Evolutionary conservation across 2,329 filamentous ascomycete species (phyloP), one percentile per base, ranked within the genome.

Genomic region (Colletotrichum paranaense): DNA sequence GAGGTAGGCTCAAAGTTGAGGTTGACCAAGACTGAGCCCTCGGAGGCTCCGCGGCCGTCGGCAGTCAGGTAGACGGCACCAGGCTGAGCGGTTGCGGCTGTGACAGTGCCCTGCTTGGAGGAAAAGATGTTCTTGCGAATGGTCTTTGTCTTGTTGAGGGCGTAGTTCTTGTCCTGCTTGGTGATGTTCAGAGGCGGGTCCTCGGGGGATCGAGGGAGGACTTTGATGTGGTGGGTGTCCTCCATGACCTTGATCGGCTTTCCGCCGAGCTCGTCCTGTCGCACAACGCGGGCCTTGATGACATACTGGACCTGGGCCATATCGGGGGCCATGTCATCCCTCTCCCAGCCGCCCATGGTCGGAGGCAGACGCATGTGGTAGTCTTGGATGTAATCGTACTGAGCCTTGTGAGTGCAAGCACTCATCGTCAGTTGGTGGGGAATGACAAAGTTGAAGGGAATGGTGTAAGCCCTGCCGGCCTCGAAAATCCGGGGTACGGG

Each of bases 391-490:
- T 81, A 81, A n/a, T 82, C 81, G 53, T 83, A 83, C 53, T 82
- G 80, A 67, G 85, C 83, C 32, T 79, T 76, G 81, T 91, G 89
- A 76, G 82, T 86, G 83, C 89, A 91, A 22, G 89, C 88, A 72
- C 85, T 85, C 62, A 90, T 82, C 22, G 89, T 90, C 72, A 91
- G 86, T 67, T 90, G 86, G 75, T 84, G 83, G n/a, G 89, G 89
- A 19, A 91, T 85, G 71, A 91, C 86, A 75, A 91, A 91, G 81
- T 89, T 81, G 82, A 91, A 89, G n/a, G 89, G 89, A 28, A 91
- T 79, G 16, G 78, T 84, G 79, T 89, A 88, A 30, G 82, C 84
- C 75, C 79, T 79, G 2, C 85, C 87, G n/a, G 84, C 82, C 78
- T 86, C 81, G 72, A 90, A 86, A 35, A 89, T 77, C 42, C 85